Base-by-base conservation (phyloP, 164 flowering plant genomes). In the Echeveria elegans region DNA sequence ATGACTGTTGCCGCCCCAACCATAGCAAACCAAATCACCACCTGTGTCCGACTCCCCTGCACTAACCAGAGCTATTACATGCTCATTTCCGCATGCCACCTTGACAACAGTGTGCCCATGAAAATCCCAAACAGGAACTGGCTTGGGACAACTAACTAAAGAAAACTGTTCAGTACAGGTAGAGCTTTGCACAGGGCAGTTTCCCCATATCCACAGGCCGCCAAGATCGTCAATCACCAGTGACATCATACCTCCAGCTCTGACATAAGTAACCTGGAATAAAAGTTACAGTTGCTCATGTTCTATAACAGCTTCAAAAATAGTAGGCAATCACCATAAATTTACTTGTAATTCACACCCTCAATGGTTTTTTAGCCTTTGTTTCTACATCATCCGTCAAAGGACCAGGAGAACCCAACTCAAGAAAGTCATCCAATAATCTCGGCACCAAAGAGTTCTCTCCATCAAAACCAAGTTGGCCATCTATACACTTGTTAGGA, bases 61-160 rank as follows among this genome's bases (percentile, higher is more conserved):
- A 74, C 79, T 86, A 60, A 85, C 96, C 60, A 93, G 79, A 32
- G 94, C 97, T 14, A 93, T 83, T 48, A 88, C 79, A 78, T 93
- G 97, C 68, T 88, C 97, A 76, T 79, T 88, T 74, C 98, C 98
- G 79, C 96, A 93, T 38, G 96, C 98, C 47, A 93, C 98, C 72
- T 87, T 90, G 64, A 86, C 87, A 73, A 93, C 96, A 38, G 81
- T 81, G 69, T 79, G 92, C 37, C 98, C 97, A 69, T 83, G 76
- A 71, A 90, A 87, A 76, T 83, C 77, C 84, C 84, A 77, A 19
- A 93, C 78, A 41, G 90, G 96, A 30, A 75, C 23, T 40, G 98
- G 96, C 59, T 65, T 69, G 28, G 75, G 69, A 72, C 59, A 75
- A 75, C 83, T 86, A 52, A 48, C 68, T 64, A 85, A 74, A 26